Base-by-base conservation (phyloP, 2,329 filamentous ascomycete genomes). In the Fusarium subglutinans region DNA sequence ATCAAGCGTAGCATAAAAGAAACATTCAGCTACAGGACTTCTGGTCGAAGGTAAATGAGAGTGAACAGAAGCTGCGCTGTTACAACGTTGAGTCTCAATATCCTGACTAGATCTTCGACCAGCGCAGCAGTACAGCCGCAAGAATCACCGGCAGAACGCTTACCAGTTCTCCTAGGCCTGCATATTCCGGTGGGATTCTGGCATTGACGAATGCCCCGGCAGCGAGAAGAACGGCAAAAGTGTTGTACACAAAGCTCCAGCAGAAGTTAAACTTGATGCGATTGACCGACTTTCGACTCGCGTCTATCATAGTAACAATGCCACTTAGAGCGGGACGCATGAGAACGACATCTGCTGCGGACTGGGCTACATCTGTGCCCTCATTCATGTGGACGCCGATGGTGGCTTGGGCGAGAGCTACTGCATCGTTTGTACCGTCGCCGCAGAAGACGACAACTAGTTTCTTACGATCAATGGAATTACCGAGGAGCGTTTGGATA, bases 341-440 rank as follows among this genome's bases (percentile, higher is more conserved):
- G 22, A 96, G 86, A 0, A 94, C 89, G 0, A 92, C 89, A 74
- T 95, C 92, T 0, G 93, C 91, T 0, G 92, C 91, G 5, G 85
- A 86, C 61, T 89, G 84, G 1, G 93, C 91, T 3, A 95, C 85
- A 64, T 94, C 92, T 3, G 87, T 90, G 9, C 86, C 86, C 48
- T 82, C 80, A 66, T 88, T 88, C 79, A 96, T 89, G 73, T 94
- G 91, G 0, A 95, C 85, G 35, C 94, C 94, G 35, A 96, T 87
- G 11, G 88, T 88, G 3, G 94, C 92, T 78, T 91, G 89, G 1
- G 92, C 90, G 6, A 96, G 86, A 0, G 93, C 93, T 6, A 90
- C 86, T 0, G 93, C 92, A 77, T 96, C 93, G 79, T 96, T 96
- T 20, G 92, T 94, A 4, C 94, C 94, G 75, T 96, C 93, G 40